Percentiles rank a stretch among this genome's conserved stretches.
phyloP scores from a whole-genome alignment of 768 basidiomycete species.

The Leucosporidium scottii region DNA sequence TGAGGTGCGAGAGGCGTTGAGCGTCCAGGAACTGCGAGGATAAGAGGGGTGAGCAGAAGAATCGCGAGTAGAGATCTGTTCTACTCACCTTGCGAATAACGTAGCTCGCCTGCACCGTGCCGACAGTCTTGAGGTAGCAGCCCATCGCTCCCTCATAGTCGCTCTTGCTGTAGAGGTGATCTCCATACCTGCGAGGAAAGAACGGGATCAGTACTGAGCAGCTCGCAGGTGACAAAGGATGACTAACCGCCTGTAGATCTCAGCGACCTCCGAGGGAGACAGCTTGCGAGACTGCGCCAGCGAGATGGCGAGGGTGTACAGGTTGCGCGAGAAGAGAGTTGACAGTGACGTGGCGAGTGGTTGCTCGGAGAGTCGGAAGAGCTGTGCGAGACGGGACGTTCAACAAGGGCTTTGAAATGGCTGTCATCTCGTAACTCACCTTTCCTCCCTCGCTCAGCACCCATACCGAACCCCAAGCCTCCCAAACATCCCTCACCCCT shows the following conservation, averaged over 20 bases:
- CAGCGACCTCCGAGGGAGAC: constrained; percentile 66
- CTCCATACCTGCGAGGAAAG: constrained; percentile 54
- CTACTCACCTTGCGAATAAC: constrained; percentile 81
- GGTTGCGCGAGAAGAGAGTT: constrained; percentile 25
- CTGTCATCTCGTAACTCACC: constrained; percentile 51
- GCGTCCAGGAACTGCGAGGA: constrained; percentile 81
- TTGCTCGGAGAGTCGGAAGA: constrained; percentile 30
- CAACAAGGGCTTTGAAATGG: no score
- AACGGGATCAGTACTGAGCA: neutral
- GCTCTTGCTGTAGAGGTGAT: constrained; percentile 81
- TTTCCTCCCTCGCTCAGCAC: constrained; percentile 70
- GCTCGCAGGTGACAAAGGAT: neutral
- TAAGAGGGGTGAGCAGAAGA: constrained; percentile 15
- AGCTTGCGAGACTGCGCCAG: constrained; percentile 73
- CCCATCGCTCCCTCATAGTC: constrained; percentile 91
- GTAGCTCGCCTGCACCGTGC: constrained; percentile 83
- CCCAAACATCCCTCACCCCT: constrained; percentile 75
- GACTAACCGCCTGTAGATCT: constrained; percentile 58
- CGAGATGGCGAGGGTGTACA: constrained; percentile 69
- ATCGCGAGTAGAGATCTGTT: neutral
- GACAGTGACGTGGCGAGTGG: constrained; percentile 22
- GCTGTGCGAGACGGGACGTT: no score
- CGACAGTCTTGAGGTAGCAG: constrained; percentile 85
- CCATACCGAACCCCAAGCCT: constrained; percentile 72
- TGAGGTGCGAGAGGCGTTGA: constrained; percentile 89